Evolutionary conservation across 2,329 filamentous ascomycete genomes (phyloP), one percentile per base, ranked within the genome.

Genomic region (Colletotrichum somersetense): DNA sequence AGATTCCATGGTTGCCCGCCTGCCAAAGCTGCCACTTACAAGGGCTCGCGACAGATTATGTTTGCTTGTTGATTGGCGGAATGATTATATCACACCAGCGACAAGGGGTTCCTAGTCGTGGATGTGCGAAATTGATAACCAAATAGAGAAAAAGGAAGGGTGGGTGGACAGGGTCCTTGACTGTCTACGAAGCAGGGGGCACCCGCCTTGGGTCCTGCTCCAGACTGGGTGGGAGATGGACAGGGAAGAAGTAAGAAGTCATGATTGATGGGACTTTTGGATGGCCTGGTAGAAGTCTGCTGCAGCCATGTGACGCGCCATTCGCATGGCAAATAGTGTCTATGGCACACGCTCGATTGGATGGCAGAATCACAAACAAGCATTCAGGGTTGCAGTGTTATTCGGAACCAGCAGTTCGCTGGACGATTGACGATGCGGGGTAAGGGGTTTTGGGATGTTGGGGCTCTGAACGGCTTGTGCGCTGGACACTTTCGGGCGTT

Each of bases 261-360:
- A 55, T 72, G 65, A 72, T 68, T 68, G 65, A 72, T 58, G 65
- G 69, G 69, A 62, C 67, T 68, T 68, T 42, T n/a, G 53, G 58
- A 58, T 44, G 30, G 52, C 53, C 67, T 63, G 52, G 69, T 53
- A 68, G 58, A 58, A 68, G 63, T 59, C 52, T 46, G 62, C 53
- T 63, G 65, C 44, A 68, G 42, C 69, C 46, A 53, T 52, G 8
- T 33, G 30, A 44, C 50, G 40, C 23, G 48, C 16, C 48, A 40
- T 48, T 56, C 40, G 38, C 50, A 33, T 53, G 20, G 26, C 18
- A 40, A 40, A 40, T 7, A 30, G 33, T 53, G 12, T 53, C 50
- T 65, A 16, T 66, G 46, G 20, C n/a, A 12, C 20, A 26, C 20
- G 14, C 46, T 33, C 35, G 20, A 59, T 62, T 44, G 23, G 46